These are phyloP conservation scores for Trichoderma gracile DNA, from an alignment of 2,329 filamentous ascomycete genomes.

Conservation along the genomic window DNA sequence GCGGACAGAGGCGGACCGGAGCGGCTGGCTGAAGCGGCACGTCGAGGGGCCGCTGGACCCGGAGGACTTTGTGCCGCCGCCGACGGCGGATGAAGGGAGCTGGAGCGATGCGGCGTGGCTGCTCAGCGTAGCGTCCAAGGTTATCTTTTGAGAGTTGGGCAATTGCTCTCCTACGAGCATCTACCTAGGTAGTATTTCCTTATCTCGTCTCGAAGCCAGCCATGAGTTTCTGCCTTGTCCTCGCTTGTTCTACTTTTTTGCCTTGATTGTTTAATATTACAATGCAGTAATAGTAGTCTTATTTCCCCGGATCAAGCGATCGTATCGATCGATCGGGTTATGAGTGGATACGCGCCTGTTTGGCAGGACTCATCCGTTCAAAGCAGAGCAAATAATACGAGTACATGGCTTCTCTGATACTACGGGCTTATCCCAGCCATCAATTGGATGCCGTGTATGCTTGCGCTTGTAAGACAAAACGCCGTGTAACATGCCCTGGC, in stretches of 20 bases:
- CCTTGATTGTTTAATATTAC: background rate
- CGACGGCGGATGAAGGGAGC: constrained; percentile 56
- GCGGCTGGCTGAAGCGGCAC: constrained; percentile 40
- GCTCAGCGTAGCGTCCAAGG: constrained; percentile 63
- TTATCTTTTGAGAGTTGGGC: constrained; percentile 50
- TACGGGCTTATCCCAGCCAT: background rate
- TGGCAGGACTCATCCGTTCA: background rate
- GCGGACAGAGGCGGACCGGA: constrained; percentile 35
- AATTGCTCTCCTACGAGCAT: background rate
- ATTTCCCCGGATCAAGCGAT: constrained; percentile 12
- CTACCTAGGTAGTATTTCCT: constrained; percentile 2
- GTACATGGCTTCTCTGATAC: background rate
- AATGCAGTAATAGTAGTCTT: background rate
- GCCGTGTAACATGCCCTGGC: background rate
- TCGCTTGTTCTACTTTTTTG: too few relatives aligned
- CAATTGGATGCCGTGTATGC: background rate
- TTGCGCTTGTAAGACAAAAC: background rate
- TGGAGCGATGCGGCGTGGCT: constrained; percentile 71
- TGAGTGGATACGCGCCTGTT: background rate
- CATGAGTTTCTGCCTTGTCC: background rate
- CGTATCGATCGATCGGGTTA: constrained; percentile 17
- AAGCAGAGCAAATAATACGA: background rate
- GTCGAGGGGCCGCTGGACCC: constrained; percentile 46
- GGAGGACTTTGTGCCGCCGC: constrained; percentile 50
- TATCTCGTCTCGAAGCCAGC: background rate